Evolutionary conservation across 2,329 filamentous ascomycete species (phyloP).

Genomic region (Talaromyces sp.): DNA sequence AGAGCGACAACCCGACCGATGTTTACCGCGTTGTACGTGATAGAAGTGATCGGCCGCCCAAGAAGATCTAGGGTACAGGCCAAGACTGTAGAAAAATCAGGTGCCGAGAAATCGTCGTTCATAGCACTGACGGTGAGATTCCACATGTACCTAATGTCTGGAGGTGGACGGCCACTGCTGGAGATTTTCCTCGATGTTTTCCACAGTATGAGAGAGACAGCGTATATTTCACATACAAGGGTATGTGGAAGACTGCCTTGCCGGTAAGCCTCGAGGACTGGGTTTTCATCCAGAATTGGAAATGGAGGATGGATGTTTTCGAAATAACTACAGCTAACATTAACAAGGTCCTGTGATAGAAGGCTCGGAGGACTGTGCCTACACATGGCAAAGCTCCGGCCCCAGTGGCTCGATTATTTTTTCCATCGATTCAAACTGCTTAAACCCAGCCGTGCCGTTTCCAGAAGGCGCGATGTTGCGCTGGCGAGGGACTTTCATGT

Average conservation of each 20-base stretch:
- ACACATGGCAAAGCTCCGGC: constrained; percentile 5
- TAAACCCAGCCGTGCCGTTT: constrained; percentile 21
- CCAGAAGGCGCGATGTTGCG: constrained; percentile 16
- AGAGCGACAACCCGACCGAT: constrained; percentile 47
- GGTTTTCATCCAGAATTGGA: constrained; percentile 46
- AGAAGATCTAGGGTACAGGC: constrained; percentile 49
- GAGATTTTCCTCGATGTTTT: constrained; percentile 23
- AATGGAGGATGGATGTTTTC: constrained; percentile 46
- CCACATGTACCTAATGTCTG: constrained; percentile 51
- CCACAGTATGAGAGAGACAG: constrained; percentile 48
- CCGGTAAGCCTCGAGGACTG: constrained; percentile 38
- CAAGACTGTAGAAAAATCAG: constrained; percentile 47
- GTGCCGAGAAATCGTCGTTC: constrained; percentile 48
- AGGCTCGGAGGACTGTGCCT: constrained; percentile 10
- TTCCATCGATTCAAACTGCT: constrained; percentile 43
- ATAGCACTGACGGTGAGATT: constrained; percentile 50
- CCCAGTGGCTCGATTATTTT: constrained; percentile 43
- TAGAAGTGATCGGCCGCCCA: constrained; percentile 48
- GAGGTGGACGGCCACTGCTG: constrained; percentile 20
- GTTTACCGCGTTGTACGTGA: constrained; percentile 48
- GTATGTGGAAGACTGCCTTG: constrained; percentile 45
- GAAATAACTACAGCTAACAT: constrained; percentile 43
- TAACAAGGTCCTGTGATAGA: constrained; percentile 33
- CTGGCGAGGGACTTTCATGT: constrained; percentile 13
- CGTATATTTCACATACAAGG: constrained; percentile 47